Evolutionary conservation across 768 basidiomycete species (phyloP).

Genomic region (Leccinum arenicola): DNA sequence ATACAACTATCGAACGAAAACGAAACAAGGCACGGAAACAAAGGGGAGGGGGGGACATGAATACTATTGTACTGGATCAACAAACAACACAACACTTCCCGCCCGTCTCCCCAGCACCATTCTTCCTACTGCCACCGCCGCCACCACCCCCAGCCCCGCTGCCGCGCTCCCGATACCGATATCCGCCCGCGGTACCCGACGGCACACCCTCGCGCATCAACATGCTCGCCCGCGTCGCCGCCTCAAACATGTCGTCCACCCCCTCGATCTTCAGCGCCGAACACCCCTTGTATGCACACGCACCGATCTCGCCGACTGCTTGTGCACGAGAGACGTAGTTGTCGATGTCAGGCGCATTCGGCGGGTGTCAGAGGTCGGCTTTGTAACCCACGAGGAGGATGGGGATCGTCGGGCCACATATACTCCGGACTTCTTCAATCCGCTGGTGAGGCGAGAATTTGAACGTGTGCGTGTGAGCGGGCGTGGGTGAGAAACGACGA

Average conservation of each 20-base stretch:
- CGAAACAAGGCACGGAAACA: not conserved
- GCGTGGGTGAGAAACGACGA: too few species aligned
- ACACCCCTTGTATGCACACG: slow-evolving; percentile 92
- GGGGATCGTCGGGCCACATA: slow-evolving; percentile 90
- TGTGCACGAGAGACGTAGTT: slow-evolving; percentile 70
- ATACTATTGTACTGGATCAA: slow-evolving; percentile 25
- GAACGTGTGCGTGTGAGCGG: not conserved
- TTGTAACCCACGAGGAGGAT: slow-evolving; percentile 97
- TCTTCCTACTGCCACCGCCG: slow-evolving; percentile 31
- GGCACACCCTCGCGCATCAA: slow-evolving; percentile 85
- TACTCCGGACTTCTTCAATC: slow-evolving; percentile 97
- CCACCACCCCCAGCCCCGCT: not conserved
- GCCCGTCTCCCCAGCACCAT: slow-evolving; percentile 29
- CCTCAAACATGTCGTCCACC: slow-evolving; percentile 97
- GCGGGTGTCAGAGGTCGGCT: slow-evolving; percentile 78
- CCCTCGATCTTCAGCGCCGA: slow-evolving; percentile 87
- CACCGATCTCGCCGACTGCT: slow-evolving; percentile 84
- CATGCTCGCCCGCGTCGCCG: slow-evolving; percentile 95
- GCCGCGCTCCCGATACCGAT: slow-evolving; percentile 44
- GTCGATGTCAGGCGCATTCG: slow-evolving; percentile 42
- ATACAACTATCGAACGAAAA: slow-evolving; percentile 6
- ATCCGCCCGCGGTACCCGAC: slow-evolving; percentile 50
- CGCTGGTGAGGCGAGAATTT: slow-evolving; percentile 49
- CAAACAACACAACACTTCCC: slow-evolving; percentile 70
- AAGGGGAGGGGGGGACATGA: not conserved